phyloP scores from a whole-genome alignment of 2,329 filamentous ascomycete species.

The Ampelomyces quisqualis region DNA sequence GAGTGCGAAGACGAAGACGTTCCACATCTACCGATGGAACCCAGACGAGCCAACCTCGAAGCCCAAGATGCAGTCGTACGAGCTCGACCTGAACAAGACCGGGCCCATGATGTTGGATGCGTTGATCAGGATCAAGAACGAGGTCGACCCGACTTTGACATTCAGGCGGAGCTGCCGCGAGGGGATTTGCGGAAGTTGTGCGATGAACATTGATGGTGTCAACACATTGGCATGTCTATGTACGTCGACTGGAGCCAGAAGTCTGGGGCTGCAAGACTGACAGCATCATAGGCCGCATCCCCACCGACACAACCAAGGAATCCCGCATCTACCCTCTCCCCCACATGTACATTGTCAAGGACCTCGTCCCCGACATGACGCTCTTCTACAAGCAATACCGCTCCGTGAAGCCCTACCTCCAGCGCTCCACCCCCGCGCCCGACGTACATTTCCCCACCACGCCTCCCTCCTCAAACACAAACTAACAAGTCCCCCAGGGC shows the following conservation, averaged over 20 bases:
- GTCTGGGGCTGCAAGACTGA: constrained; percentile 10
- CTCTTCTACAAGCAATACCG: constrained; percentile 99
- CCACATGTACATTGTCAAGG: constrained; percentile 99
- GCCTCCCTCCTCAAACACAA: background rate
- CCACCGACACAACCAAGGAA: constrained; percentile 75
- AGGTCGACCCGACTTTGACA: constrained; percentile 92
- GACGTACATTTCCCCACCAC: constrained; percentile 64
- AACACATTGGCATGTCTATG: constrained; percentile 98
- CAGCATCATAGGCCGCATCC: constrained; percentile 74
- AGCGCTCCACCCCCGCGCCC: constrained; percentile 78
- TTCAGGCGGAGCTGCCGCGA: constrained; percentile 96
- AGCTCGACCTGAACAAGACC: constrained; percentile 96
- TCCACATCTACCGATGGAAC: constrained; percentile 99
- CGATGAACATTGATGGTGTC: constrained; percentile 99
- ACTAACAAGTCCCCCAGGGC: constrained; percentile 60
- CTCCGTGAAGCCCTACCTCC: constrained; percentile 98
- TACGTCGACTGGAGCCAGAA: constrained; percentile 55
- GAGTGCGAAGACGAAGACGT: constrained; percentile 76
- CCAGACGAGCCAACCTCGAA: constrained; percentile 89
- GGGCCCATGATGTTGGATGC: constrained; percentile 98
- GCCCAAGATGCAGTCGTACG: constrained; percentile 93
- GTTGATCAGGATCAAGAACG: constrained; percentile 97
- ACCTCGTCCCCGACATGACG: constrained; percentile 94
- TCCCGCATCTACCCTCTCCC: constrained; percentile 96
- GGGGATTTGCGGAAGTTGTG: constrained; percentile 97